A percentile compares a stretch with the other conserved stretches of the same genome.
Evolutionary conservation across 176 grass and related monocot genomes (phyloP).

Genomic region (Echinochloa phyllopogon): DNA sequence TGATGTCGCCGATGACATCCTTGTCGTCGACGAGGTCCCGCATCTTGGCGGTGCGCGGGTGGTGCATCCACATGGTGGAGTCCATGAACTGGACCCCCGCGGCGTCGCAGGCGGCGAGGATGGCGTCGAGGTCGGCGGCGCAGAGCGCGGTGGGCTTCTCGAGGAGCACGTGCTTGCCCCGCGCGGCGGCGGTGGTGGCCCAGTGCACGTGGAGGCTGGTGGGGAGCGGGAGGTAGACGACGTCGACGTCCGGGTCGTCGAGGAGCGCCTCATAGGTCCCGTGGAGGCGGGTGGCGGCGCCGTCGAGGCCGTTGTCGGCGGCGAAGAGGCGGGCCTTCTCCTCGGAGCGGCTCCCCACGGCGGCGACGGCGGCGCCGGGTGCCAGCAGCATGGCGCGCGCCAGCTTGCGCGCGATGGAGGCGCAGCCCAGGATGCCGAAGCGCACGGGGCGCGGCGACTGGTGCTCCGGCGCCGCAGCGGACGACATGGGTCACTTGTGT

Average conservation of each 20-base stretch:
- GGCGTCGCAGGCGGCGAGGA: slow-evolving; percentile 63
- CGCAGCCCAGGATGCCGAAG: slow-evolving; percentile 85
- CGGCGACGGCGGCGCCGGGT: slow-evolving; percentile 39
- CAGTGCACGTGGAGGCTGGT: slow-evolving; percentile 77
- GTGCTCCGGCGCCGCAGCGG: slow-evolving; percentile 6
- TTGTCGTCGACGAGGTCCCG: slow-evolving; percentile 55
- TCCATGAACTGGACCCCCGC: slow-evolving; percentile 82
- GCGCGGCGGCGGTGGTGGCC: slow-evolving; percentile 60
- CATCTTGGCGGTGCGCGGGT: slow-evolving; percentile 83
- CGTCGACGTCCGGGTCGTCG: slow-evolving; percentile 69
- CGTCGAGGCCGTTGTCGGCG: slow-evolving; percentile 57
- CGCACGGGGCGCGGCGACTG: slow-evolving; percentile 41
- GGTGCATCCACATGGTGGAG: slow-evolving; percentile 89
- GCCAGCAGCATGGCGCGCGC: slow-evolving; percentile 67
- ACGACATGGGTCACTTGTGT: not conserved
- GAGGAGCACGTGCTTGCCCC: slow-evolving; percentile 78
- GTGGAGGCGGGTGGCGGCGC: slow-evolving; percentile 38
- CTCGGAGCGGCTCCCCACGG: slow-evolving; percentile 61
- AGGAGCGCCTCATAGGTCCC: slow-evolving; percentile 76
- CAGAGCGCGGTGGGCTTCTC: slow-evolving; percentile 87
- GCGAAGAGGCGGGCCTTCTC: slow-evolving; percentile 72
- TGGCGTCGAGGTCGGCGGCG: slow-evolving; percentile 66
- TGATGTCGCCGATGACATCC: slow-evolving; percentile 56
- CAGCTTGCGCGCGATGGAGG: slow-evolving; percentile 76
- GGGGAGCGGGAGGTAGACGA: slow-evolving; percentile 76